Evolutionary conservation across 768 basidiomycete genomes (phyloP).

Genomic region (Exidia glandulosa): DNA sequence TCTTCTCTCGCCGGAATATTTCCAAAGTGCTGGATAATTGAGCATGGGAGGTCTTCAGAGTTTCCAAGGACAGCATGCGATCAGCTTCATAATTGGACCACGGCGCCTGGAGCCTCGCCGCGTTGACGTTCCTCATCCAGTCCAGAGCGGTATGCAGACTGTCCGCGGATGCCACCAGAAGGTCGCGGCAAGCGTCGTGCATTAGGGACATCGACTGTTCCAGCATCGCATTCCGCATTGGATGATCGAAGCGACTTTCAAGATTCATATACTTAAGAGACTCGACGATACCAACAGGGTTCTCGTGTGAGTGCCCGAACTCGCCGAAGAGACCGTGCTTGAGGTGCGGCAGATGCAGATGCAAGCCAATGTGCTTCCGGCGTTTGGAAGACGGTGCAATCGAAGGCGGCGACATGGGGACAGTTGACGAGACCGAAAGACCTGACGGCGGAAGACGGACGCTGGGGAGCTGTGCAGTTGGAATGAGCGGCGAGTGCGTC

Average conservation of each 20-base stretch:
- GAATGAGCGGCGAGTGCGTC: constrained; percentile 13
- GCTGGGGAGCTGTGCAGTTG: no score
- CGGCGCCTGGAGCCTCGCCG: constrained; percentile 29
- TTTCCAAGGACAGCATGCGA: constrained; percentile 25
- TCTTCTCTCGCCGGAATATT: constrained; percentile 36
- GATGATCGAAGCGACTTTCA: constrained; percentile 44
- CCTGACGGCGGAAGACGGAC: neutral
- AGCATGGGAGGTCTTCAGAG: constrained; percentile 26
- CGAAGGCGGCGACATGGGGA: neutral
- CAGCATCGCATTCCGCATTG: constrained; percentile 32
- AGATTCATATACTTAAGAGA: constrained; percentile 58
- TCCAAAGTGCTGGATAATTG: constrained; percentile 29
- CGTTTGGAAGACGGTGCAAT: neutral
- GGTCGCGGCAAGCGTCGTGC: constrained; percentile 39
- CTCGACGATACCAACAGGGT: constrained; percentile 64
- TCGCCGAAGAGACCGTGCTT: neutral
- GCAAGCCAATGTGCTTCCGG: neutral
- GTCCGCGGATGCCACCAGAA: constrained; percentile 33
- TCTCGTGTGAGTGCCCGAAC: constrained; percentile 23
- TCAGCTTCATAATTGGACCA: constrained; percentile 18
- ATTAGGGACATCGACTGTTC: constrained; percentile 34
- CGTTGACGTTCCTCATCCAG: constrained; percentile 39
- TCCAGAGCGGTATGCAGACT: constrained; percentile 30
- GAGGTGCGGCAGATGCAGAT: neutral
- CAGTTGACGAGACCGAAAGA: neutral